Evolutionary conservation across 2,329 filamentous ascomycete genomes (phyloP), one percentile per base, ranked within the genome.

Genomic region (Penicillium brasilianum): DNA sequence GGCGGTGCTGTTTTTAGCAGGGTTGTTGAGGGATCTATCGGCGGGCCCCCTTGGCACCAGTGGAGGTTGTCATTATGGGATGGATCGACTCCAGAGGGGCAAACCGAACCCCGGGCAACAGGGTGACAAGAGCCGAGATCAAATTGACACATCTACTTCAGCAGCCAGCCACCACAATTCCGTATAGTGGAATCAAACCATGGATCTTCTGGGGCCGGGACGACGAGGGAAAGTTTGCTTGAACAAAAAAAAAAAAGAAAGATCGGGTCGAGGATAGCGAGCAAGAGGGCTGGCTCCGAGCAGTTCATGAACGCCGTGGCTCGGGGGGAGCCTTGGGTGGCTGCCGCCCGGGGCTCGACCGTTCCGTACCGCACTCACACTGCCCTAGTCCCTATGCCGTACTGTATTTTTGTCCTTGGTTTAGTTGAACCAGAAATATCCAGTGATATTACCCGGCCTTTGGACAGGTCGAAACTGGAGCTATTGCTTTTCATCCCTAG

Each of bases 121-220:
- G 13, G 56, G 60, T 16, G 41, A 55, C 20, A 39, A 39, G 30
- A 49, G 44, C 61, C 57, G 58, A 58, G 54, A 52, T 58, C 58
- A 49, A 52, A 57, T 59, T 44, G 60, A 63, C 37, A 63, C 60
- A 54, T 62, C 60, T 36, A 60, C 50, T 53, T 22, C 18, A 11
- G 46, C 32, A 32, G 46, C 52, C 51, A 54, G 52, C 48, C 57
- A 57, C 44, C 36, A 37, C 18, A 14, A 30, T n/a, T n/a, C n/a
- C n/a, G n/a, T n/a, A n/a, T n/a, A n/a, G 7, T 30, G 13, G 16
- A 25, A 28, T 46, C 25, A 2, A 4, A 34, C 32, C 10, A 13
- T 2, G 8, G 8, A 13, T 34, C 2, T 11, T 36, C 34, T 14
- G 3, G 37, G n/a, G n/a, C n/a, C 39, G 18, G 10, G 25, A n/a